phyloP scores from a whole-genome alignment of 2,329 filamentous ascomycete species.

The Blastomyces silverae region DNA sequence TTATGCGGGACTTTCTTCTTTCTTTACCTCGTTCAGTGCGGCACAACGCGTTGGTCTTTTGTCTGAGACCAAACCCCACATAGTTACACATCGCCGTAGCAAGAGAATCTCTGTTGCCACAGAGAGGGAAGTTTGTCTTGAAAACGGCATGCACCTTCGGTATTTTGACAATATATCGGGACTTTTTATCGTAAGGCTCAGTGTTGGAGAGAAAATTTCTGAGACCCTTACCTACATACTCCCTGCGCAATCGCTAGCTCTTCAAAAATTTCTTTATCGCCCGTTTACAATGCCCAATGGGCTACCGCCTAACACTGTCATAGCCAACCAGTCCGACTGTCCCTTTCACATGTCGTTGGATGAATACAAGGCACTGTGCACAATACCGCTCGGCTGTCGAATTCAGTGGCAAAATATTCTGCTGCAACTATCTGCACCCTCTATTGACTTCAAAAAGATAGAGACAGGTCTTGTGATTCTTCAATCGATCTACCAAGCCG shows the following conservation, averaged over 20 bases:
- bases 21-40: conserved; percentile 12
- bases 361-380: conserved; percentile 49
- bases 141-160: conserved; percentile 42
- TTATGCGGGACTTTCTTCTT: conserved; percentile 11
- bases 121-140: conserved; percentile 39
- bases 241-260: conserved; percentile 6
- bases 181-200: conserved; percentile 18
- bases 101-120: conserved; percentile 15
- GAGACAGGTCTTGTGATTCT: conserved; percentile 45
- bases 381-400: conserved; percentile 44
- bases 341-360: conserved; percentile 45
- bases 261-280: conserved; percentile 15
- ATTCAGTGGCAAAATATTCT: conserved; percentile 55
- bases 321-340: conserved; percentile 46
- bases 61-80: conserved; percentile 17
- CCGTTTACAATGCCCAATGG: conserved; percentile 15
- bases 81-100: conserved; percentile 20
- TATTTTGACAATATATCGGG: conserved; percentile 32
- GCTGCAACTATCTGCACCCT: conserved; percentile 43
- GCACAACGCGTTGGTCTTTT: conserved; percentile 1
- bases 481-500: conserved; percentile 47
- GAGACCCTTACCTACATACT: conserved; percentile 12
- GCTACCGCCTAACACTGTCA: conserved; percentile 44
- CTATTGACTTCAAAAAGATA: conserved; percentile 46
- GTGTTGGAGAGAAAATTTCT: neutral